These are phyloP conservation scores for Vanilla planifolia DNA, from an alignment of 106 monocot species.

Conservation along the genomic window DNA sequence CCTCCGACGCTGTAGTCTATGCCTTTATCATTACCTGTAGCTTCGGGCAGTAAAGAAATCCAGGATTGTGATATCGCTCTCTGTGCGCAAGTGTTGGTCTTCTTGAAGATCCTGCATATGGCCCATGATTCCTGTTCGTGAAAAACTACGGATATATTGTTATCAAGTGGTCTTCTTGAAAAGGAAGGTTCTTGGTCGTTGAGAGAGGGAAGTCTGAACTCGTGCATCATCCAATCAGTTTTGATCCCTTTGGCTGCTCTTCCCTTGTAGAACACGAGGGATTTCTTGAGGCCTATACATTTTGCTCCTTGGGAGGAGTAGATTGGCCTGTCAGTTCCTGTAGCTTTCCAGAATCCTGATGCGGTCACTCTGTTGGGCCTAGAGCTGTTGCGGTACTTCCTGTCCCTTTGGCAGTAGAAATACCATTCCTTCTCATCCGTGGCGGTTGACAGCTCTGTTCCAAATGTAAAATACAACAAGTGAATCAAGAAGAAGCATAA, in stretches of 20 bases:
- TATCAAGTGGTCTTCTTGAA: neutral
- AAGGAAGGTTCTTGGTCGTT: conserved; percentile 21
- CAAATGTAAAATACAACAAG: neutral
- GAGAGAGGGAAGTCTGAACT: conserved; percentile 63
- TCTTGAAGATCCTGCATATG: conserved; percentile 96
- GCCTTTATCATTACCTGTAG: conserved; percentile 22
- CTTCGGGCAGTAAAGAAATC: conserved; percentile 36
- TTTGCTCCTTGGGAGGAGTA: conserved; percentile 54
- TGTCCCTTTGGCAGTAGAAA: conserved; percentile 62
- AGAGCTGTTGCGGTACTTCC: conserved; percentile 62
- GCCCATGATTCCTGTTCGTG: conserved; percentile 88
- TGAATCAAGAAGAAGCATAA: neutral
- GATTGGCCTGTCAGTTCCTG: conserved; percentile 64
- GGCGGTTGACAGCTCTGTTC: conserved; percentile 38
- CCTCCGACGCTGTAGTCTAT: conserved; percentile 20
- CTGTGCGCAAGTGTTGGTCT: conserved; percentile 72
- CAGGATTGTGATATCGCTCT: conserved; percentile 82
- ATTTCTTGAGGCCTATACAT: conserved; percentile 69
- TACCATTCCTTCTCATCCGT: conserved; percentile 70
- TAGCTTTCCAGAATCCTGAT: conserved; percentile 73
- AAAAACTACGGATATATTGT: too few species aligned
- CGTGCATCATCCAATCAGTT: conserved; percentile 81
- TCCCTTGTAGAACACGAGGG: conserved; percentile 64
- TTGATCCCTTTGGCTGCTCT: conserved; percentile 62
- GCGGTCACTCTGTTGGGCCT: conserved; percentile 70